Percentiles rank a stretch among this genome's conserved stretches.
These are phyloP conservation scores for Sporobolomyces phaffii DNA, from an alignment of 768 basidiomycete genomes.

Conservation along the genomic window DNA sequence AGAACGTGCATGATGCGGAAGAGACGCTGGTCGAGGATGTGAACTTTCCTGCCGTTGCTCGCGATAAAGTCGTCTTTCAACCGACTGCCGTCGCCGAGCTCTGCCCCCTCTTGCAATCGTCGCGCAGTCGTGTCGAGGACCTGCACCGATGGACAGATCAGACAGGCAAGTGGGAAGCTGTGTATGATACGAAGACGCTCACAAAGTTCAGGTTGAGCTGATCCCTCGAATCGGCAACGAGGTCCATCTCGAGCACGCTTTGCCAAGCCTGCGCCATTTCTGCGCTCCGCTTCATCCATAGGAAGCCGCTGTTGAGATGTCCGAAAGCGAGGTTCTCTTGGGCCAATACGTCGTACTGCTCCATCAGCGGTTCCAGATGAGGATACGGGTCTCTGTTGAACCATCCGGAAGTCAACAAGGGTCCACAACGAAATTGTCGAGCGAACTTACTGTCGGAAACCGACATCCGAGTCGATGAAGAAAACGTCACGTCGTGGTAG, in stretches of 20 bases:
- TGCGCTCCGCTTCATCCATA: constrained; percentile 8
- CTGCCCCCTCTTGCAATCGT: neutral
- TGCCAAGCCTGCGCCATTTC: constrained; percentile 10
- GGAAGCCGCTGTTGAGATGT: constrained; percentile 16
- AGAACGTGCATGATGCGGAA: constrained; percentile 14
- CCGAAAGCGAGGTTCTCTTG: constrained; percentile 17
- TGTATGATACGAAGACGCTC: neutral
- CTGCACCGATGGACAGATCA: neutral
- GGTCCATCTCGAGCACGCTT: constrained; percentile 9
- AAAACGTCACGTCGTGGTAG: constrained; percentile 18
- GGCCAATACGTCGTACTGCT: neutral
- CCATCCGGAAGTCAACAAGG: too few relatives aligned
- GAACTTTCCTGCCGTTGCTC: constrained; percentile 10
- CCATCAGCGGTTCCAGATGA: constrained; percentile 4
- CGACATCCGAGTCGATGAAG: constrained; percentile 30
- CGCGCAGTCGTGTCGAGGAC: constrained; percentile 8
- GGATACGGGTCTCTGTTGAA: constrained; percentile 17
- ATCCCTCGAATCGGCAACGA: neutral
- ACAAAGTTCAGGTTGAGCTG: constrained; percentile 25
- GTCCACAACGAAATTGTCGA: too few relatives aligned
- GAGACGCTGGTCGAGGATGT: constrained; percentile 3
- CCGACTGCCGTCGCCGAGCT: neutral
- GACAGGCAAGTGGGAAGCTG: neutral
- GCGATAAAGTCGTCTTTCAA: constrained; percentile 3
- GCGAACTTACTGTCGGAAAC: constrained; percentile 12